Base-by-base conservation (phyloP, 2,329 filamentous ascomycete genomes). In the Gyromitra esculenta region DNA sequence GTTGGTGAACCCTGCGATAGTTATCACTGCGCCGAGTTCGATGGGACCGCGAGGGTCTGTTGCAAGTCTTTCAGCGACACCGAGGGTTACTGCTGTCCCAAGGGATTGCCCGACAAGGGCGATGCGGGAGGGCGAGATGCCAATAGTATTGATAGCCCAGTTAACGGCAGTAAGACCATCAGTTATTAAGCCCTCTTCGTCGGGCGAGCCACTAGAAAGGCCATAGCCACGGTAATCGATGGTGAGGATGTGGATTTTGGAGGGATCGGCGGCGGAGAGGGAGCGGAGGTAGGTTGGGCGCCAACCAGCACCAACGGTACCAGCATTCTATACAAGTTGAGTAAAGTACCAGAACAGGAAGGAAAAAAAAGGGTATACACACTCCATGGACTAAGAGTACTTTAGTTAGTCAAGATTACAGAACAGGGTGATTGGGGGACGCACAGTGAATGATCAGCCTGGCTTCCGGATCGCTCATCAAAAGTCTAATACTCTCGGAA, bases 211-310 rank as follows among this genome's bases (percentile, higher is more conserved):
- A 0, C 90, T 92, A 7, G 92, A 96, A 50, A 89, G 87, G 0
- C 94, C 94, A 80, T 93, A 97, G 5, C 94, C 94, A 18, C 94
- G 91, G 84, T 97, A 97, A 85, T 97, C 94, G 81, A 97, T 90
- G 50, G 93, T 89, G n/a, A 97, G 86, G 57, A 97, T 88, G 82
- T 97, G 94, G 70, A 94, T 89, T 72, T 88, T 86, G 0, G 86
- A 90, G 0, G 87, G 88, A 1, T 91, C 91, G 1, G 90, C 89
- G 67, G 91, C 88, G 2, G 93, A 89, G 54, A 97, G 85, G 57
- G 90, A 87, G 80, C 94, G 92, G 82, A 96, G 96, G 73, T 90
- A 91, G 41, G 90, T 87, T 1, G 93, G 91, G 15, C 95, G 89
- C 82, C 90, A 88, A 76, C 89, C 90, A 82, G 96, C 92, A 18